Percentiles rank a stretch among this genome's conserved stretches.
Conservation (phyloP, 371 early-diverging fungal species). For the Ordospora colligata region DNA sequence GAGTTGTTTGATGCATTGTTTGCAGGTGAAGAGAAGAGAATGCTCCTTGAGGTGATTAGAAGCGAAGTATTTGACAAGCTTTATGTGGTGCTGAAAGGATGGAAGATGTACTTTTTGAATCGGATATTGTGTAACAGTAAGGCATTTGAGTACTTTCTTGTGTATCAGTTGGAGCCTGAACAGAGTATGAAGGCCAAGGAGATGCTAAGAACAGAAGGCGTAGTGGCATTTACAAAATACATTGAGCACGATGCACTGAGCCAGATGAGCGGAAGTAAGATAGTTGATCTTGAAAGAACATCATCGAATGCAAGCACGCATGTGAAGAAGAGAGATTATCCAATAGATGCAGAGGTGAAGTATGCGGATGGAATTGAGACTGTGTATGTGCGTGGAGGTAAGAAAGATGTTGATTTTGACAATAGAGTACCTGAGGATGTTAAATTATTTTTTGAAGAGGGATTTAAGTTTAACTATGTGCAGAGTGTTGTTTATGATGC, state of each 20-base stretch:
- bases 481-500: conserved; percentile 13
- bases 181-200: neutral
- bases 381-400: neutral
- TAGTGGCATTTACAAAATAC: neutral
- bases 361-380: neutral
- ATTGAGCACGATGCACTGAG: neutral
- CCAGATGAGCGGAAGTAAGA: neutral
- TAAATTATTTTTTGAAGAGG: neutral
- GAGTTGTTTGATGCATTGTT: neutral
- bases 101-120: conserved; percentile 1
- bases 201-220: neutral
- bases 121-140: neutral
- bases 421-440: neutral
- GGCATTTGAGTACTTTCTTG: conserved; percentile 1
- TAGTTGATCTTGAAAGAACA: neutral
- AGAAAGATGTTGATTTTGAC: neutral
- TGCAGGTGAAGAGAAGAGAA: neutral
- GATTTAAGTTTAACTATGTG: conserved; percentile 18
- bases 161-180: neutral
- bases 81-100: neutral
- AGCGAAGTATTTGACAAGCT: neutral
- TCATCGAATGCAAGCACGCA: neutral
- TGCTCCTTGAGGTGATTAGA: neutral
- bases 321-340: neutral
- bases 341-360: neutral